These are phyloP conservation scores for Suillus americanus DNA, from an alignment of 768 basidiomycete genomes.

Conservation along the genomic window DNA sequence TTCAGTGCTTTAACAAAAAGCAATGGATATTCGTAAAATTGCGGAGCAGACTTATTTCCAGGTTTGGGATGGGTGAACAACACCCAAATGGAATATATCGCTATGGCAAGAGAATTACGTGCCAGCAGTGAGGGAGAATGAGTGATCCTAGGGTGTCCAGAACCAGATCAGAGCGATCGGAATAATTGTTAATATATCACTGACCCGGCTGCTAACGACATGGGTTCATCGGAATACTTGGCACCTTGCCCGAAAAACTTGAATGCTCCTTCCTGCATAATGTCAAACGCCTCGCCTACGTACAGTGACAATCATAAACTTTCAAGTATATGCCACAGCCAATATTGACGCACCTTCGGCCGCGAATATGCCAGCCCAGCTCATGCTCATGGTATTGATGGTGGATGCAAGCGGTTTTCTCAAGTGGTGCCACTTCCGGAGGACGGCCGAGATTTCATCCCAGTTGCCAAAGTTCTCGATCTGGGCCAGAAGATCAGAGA, in stretches of 20 bases:
- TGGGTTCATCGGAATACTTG: neutral
- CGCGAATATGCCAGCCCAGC: constrained; percentile 86
- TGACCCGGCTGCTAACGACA: neutral
- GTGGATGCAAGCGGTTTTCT: constrained; percentile 77
- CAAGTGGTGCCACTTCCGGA: constrained; percentile 75
- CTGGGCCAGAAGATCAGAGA: constrained; percentile 54
- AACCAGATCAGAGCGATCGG: neutral
- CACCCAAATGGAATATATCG: neutral
- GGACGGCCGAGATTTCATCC: constrained; percentile 42
- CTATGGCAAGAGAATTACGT: neutral
- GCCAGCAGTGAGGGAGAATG: neutral
- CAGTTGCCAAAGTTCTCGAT: constrained; percentile 43
- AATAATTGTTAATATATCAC: neutral
- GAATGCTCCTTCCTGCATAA: neutral
- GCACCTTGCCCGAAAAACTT: neutral
- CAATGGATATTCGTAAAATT: neutral
- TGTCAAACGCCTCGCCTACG: neutral
- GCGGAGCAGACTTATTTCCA: neutral
- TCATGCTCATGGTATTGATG: constrained; percentile 85
- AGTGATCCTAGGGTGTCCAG: neutral
- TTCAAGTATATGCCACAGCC: neutral
- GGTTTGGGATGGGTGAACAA: neutral
- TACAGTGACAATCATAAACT: neutral
- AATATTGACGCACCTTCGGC: constrained; percentile 66
- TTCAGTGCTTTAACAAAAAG: neutral